Base-by-base conservation (phyloP, 768 basidiomycete genomes). In the Kwoniella mangroviensis region DNA sequence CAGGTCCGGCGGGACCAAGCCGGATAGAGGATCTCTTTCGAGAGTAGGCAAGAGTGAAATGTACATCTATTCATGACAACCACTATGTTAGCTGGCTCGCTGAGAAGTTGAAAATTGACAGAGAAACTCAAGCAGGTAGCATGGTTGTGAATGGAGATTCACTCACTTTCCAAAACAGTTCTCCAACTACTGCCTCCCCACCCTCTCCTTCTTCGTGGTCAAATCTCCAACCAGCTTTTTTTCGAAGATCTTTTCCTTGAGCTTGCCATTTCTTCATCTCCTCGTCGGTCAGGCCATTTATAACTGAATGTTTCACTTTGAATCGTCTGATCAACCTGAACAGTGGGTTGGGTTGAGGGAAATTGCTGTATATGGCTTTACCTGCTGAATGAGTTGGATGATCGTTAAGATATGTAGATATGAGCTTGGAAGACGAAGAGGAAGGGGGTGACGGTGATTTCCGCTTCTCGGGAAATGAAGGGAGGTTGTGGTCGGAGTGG, bases 1-100 rank as follows among this genome's bases (percentile, higher is more conserved):
- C n/a, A 91, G 83, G 9, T 88, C 85, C 0, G 90, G 90, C 1
- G 89, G 88, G 60, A 87, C 86, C 69, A 90, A 83, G 11, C 87
- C 87, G 1, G 86, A 86, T 70, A 88, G 83, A 0, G 88, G 87
- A 70, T 89, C 85, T 65, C 81, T 80, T 24, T 89, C 86, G 1
- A 91, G 83, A 2, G 86, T 86, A n/a, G 85, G 85, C 21, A 91
- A 82, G n/a, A 88, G 86, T 60, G 90, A 88, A 49, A 85, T 83
- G 71, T 90, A 91, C 63, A 91, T 87, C 89, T 90, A 63, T 10
- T 34, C 0, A 45, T 59, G 45, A 60, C 65, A 60, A n/a, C 6
- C 5, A 4, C 15, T n/a, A 21, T 1, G 49, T 51, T 6, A 51
- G 49, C 21, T 51, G 3, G 6, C 49, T 15, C 4, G 12, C 6